Conservation (phyloP, 106 monocot genomes). For the Agapanthus africanus region DNA sequence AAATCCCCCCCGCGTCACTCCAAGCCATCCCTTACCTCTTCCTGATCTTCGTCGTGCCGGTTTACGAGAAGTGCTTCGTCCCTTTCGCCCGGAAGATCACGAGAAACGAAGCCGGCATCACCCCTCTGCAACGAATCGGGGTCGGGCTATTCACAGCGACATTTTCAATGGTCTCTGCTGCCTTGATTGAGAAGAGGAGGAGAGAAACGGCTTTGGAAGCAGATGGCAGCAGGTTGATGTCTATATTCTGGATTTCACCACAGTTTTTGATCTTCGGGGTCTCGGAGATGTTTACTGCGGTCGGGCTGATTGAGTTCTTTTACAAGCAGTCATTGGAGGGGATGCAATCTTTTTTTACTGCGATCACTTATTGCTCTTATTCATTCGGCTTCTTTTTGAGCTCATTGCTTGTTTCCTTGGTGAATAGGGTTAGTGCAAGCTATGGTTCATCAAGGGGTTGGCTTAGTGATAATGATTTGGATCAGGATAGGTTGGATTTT, state of each 20-base stretch:
- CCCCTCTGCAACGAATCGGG: constrained; percentile 73
- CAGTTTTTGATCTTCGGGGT: constrained; percentile 79
- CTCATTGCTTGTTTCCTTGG: constrained; percentile 68
- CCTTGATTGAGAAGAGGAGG: constrained; percentile 40
- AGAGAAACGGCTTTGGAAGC: constrained; percentile 10
- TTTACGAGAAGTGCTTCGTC: constrained; percentile 49
- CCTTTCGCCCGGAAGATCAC: constrained; percentile 51
- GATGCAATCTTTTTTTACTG: constrained; percentile 84
- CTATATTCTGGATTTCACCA: constrained; percentile 78
- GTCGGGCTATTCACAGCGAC: constrained; percentile 68
- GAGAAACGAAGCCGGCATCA: constrained; percentile 33
- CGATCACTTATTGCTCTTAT: constrained; percentile 93
- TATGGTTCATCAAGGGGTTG: constrained; percentile 34
- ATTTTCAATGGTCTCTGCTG: constrained; percentile 75
- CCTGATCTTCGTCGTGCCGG: constrained; percentile 59
- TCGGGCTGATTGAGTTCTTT: constrained; percentile 88
- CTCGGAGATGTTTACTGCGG: constrained; percentile 90
- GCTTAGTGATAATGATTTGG: constrained; percentile 64
- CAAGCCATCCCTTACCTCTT: constrained; percentile 77
- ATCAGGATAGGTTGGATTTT: constrained; percentile 56
- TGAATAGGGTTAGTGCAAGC: constrained; percentile 54
- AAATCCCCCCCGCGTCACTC: constrained; percentile 65
- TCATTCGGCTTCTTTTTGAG: constrained; percentile 94
- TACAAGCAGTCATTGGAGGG: constrained; percentile 78
- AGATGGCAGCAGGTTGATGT: constrained; percentile 9